Percentiles rank a stretch among this genome's conserved stretches.
Evolutionary conservation across 2,329 filamentous ascomycete species (phyloP).

Genomic region (Fusarium ambrosium): DNA sequence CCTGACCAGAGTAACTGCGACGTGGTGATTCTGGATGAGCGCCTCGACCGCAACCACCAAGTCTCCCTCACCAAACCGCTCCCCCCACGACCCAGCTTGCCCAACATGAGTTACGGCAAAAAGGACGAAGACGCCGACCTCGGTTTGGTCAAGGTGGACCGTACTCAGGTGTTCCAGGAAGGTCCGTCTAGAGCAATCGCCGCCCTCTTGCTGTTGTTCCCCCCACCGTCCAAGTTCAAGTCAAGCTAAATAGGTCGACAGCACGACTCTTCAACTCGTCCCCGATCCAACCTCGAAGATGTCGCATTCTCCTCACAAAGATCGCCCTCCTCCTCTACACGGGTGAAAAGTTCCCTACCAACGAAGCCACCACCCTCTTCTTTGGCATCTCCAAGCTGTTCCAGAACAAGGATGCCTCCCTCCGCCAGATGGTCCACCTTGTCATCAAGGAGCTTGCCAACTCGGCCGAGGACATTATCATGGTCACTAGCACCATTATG

Average conservation of each 20-base stretch:
- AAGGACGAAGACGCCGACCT: slow-evolving; percentile 98
- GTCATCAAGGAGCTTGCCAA: slow-evolving; percentile 97
- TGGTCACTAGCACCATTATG: slow-evolving; percentile 99
- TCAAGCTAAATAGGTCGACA: slow-evolving; percentile 61
- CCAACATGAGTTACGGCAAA: slow-evolving; percentile 95
- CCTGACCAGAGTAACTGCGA: slow-evolving; percentile 52
- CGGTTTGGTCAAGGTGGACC: slow-evolving; percentile 95
- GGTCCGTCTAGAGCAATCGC: slow-evolving; percentile 69
- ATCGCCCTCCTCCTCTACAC: slow-evolving; percentile 96
- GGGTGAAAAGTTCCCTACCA: slow-evolving; percentile 95
- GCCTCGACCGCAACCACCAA: slow-evolving; percentile 51
- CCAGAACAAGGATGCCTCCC: slow-evolving; percentile 98
- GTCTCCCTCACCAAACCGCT: slow-evolving; percentile 50
- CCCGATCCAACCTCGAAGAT: slow-evolving; percentile 96
- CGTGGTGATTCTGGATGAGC: slow-evolving; percentile 55
- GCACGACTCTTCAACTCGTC: slow-evolving; percentile 98
- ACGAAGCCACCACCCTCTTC: slow-evolving; percentile 98
- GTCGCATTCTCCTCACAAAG: slow-evolving; percentile 96
- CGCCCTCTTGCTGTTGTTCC: slow-evolving; percentile 47
- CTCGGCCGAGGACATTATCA: slow-evolving; percentile 98
- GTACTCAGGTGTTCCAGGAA: slow-evolving; percentile 98
- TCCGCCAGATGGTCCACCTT: slow-evolving; percentile 98
- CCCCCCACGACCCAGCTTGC: slow-evolving; percentile 52
- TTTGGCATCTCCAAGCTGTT: slow-evolving; percentile 99
- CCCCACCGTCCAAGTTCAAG: slow-evolving; percentile 39